Percentiles rank a stretch among this genome's conserved stretches.
Evolutionary conservation across 169 alveolate genomes (phyloP).

Genomic region (Plasmodium yoelii): DNA sequence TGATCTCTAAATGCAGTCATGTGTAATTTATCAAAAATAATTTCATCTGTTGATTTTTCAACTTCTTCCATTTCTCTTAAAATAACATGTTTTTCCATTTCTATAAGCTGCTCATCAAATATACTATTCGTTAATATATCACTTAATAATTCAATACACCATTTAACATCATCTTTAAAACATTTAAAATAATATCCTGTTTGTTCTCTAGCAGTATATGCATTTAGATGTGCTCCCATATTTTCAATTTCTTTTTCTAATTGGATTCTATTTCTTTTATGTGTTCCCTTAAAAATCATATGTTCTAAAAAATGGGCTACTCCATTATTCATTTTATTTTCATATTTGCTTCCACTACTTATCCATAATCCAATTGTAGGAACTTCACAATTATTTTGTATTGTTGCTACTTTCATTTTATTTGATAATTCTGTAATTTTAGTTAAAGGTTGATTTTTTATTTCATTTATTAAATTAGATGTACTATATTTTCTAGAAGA

Average conservation of each 20-base stretch:
- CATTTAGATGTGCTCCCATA: constrained; percentile 97
- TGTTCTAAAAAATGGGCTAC: constrained; percentile 98
- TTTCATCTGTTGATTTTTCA: constrained; percentile 93
- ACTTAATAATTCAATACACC: constrained; percentile 93
- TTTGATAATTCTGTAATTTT: constrained; percentile 79
- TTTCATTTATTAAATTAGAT: constrained; percentile 19
- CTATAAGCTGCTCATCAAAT: constrained; percentile 89
- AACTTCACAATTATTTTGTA: constrained; percentile 83
- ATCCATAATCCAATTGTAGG: constrained; percentile 96
- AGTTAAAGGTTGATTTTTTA: constrained; percentile 46
- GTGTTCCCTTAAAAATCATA: constrained; percentile 97
- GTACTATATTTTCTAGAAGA: constrained; percentile 6
- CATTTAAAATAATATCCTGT: constrained; percentile 93
- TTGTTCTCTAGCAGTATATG: constrained; percentile 98
- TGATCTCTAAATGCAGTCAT: constrained; percentile 92
- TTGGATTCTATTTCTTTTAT: constrained; percentile 90
- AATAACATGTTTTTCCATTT: constrained; percentile 93
- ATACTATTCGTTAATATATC: constrained; percentile 94
- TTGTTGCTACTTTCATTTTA: constrained; percentile 94
- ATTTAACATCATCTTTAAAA: constrained; percentile 87
- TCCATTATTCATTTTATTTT: constrained; percentile 93
- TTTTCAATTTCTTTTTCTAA: constrained; percentile 96
- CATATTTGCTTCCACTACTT: constrained; percentile 96
- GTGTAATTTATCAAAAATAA: constrained; percentile 93
- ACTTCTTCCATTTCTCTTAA: constrained; percentile 96